Conservation (phyloP, 2,329 filamentous ascomycete genomes). For the Bipolaris gigantea region DNA sequence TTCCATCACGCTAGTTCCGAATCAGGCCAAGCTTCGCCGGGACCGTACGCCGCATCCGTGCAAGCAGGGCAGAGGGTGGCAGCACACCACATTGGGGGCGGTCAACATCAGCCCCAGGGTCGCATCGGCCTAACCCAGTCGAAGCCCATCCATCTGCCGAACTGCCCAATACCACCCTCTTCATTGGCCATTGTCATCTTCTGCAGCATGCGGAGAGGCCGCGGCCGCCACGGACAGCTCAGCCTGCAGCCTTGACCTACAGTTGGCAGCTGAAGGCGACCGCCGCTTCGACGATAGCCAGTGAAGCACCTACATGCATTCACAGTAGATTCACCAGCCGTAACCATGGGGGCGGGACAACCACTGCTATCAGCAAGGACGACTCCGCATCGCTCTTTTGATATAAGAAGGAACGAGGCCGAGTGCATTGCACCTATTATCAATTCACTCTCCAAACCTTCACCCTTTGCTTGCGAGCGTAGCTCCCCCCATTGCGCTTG, state of each 20-base stretch:
- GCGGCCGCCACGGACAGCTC: not conserved
- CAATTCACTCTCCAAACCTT: too few relatives aligned
- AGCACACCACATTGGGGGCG: not conserved
- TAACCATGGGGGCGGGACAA: not conserved
- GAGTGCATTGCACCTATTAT: too few relatives aligned
- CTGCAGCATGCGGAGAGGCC: not conserved
- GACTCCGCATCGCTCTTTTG: too few relatives aligned
- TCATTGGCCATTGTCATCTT: not conserved
- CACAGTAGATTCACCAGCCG: not conserved
- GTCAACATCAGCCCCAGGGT: not conserved
- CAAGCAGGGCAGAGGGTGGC: slow-evolving; percentile 1
- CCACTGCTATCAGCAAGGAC: too few relatives aligned
- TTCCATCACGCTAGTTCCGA: too few relatives aligned
- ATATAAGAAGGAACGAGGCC: too few relatives aligned
- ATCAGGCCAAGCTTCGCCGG: too few relatives aligned
- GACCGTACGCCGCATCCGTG: not conserved
- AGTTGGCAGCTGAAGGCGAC: not conserved
- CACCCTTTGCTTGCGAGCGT: too few relatives aligned
- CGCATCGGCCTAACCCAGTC: not conserved
- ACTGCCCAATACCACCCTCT: not conserved
- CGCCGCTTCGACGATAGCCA: not conserved
- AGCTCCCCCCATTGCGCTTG: too few relatives aligned
- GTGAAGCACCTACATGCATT: not conserved
- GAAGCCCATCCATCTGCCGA: not conserved
- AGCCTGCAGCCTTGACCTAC: not conserved